phyloP scores from a whole-genome alignment of 345 rosid genomes.

The Physaria fendleri region DNA sequence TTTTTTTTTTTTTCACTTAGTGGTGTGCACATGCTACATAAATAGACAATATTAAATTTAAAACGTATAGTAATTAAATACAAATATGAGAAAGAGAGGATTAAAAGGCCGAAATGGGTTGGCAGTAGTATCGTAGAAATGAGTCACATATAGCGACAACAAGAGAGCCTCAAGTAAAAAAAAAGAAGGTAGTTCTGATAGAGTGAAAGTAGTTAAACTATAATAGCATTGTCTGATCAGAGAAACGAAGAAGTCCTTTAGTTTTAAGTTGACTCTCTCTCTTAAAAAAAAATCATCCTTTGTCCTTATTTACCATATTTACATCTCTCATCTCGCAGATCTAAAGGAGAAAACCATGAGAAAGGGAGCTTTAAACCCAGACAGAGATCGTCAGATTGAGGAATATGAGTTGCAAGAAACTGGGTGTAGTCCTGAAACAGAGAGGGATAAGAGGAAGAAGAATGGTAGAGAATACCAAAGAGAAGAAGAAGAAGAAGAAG shows the following conservation, averaged over 20 bases:
- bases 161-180: background rate
- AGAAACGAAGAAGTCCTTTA: slow-evolving; percentile 6
- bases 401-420: slow-evolving; percentile 32
- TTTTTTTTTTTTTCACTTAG: background rate
- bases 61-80: background rate
- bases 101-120: background rate
- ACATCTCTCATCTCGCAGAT: slow-evolving; percentile 3
- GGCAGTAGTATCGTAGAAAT: background rate
- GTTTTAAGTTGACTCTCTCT: slow-evolving; percentile 24
- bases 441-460: background rate
- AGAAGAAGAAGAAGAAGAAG: slow-evolving; percentile 4
- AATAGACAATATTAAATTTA: background rate
- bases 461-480: slow-evolving; percentile 15
- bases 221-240: slow-evolving; percentile 3
- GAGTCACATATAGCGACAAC: slow-evolving; percentile 14
- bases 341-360: slow-evolving; percentile 17
- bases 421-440: slow-evolving; percentile 12
- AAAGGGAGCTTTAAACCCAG: slow-evolving; percentile 17
- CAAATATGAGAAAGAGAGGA: background rate
- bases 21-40: background rate
- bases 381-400: slow-evolving; percentile 17
- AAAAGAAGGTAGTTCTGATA: background rate
- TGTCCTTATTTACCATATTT: slow-evolving; percentile 8
- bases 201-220: slow-evolving; percentile 20
- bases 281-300: slow-evolving; percentile 19